Evolutionary conservation across 306 rosid genomes (phyloP), one percentile per base, ranked within the genome.

Genomic region (Spatholobus suberectus): DNA sequence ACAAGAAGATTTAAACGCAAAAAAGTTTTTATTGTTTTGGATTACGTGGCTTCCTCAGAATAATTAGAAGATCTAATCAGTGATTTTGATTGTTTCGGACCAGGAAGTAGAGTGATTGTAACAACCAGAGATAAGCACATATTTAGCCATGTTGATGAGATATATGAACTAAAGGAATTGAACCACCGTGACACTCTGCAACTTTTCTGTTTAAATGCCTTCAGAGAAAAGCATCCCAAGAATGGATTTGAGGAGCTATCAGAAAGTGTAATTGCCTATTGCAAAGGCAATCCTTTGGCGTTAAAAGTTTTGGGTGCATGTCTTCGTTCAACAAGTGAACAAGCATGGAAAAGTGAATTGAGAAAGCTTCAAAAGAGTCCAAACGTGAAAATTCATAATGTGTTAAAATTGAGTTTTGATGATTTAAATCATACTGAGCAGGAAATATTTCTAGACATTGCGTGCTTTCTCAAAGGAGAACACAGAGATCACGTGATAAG

Each of bases 141-240:
- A 4, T 37, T 80, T 74, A 58, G 27, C 46, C 47, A 11, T 38
- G 77, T 72, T 23, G 3, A 47, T 80, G 54, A 20, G 26, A 61
- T 72, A 24, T 54, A 77, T 57, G 81, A 67, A 69, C 41, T 83
- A 5, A 74, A 58, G 66, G 38, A 41, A 32, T 66, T 88, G 76
- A 74, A 67, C 27, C 15, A 51, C 5, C 6, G 57, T 4, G 46
- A 85, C 62, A 80, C 89, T 11, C 87, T 80, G 43, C 13, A 83
- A 5, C 89, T 88, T 40, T 85, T 88, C 8, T 49, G 59, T 9
- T 32, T 34, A 34, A 77, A 73, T 46, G 85, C 80, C 34, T 88
- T 88, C 70, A 20, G 35, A n/a, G 52, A 41, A 40, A 43, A n/a
- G 5, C 37, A 7, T 14, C 81, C 86, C 29, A 23, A 38, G 13